These are phyloP conservation scores for Drosera spatulata DNA, from an alignment of 179 eudicot genomes.

Conservation along the genomic window DNA sequence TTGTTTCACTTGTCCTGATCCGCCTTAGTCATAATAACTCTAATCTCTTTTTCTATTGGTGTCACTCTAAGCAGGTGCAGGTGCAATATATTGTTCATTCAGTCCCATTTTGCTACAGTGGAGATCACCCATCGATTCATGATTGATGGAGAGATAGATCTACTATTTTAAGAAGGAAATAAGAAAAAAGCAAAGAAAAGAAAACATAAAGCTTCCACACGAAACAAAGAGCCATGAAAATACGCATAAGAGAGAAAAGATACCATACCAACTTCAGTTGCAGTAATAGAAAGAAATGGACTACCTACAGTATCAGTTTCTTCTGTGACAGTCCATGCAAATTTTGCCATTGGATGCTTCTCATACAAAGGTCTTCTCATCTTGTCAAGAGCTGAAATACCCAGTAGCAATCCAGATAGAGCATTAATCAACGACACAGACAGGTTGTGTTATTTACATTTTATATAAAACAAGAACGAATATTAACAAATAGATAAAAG, in stretches of 20 bases:
- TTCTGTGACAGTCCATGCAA: constrained; percentile 85
- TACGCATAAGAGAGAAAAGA: not conserved
- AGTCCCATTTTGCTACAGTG: too few relatives aligned
- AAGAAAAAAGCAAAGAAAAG: too few relatives aligned
- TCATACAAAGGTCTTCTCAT: constrained; percentile 75
- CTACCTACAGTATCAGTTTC: constrained; percentile 72
- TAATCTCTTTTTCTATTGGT: too few relatives aligned
- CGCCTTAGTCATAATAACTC: too few relatives aligned
- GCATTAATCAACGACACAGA: constrained; percentile 1
- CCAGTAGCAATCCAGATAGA: not conserved
- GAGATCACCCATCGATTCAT: too few relatives aligned
- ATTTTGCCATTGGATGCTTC: constrained; percentile 93
- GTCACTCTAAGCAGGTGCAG: too few relatives aligned
- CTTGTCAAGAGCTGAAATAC: constrained; percentile 56
- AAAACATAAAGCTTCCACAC: too few relatives aligned
- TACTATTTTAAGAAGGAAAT: too few relatives aligned
- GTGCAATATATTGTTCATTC: too few relatives aligned
- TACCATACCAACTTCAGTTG: not conserved
- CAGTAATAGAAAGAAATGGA: not conserved
- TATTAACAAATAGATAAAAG: not conserved
- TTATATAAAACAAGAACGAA: not conserved
- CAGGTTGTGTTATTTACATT: too few relatives aligned
- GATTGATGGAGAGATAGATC: too few relatives aligned
- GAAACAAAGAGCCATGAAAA: not conserved
- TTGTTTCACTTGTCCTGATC: too few relatives aligned